phyloP scores from a whole-genome alignment of 345 rosid species.

The Brassica nigra region DNA sequence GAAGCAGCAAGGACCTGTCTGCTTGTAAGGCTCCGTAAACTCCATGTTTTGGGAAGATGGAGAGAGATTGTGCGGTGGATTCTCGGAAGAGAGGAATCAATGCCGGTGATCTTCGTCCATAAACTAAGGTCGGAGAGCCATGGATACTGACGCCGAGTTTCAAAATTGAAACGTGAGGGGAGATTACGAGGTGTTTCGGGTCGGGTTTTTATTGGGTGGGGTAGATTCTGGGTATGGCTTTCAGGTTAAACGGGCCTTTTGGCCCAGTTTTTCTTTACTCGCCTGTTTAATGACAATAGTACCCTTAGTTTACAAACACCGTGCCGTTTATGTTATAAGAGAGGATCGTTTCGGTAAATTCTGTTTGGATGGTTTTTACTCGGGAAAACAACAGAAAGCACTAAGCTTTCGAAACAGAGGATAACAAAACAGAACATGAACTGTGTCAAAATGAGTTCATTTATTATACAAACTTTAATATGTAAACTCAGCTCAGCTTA shows the following conservation, averaged over 20 bases:
- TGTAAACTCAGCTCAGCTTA: too few relatives aligned
- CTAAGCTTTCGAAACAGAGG: too few relatives aligned
- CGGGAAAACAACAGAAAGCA: neutral
- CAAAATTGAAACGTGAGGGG: slow-evolving; percentile 30
- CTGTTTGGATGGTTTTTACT: neutral
- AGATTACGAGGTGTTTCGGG: neutral
- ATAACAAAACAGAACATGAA: neutral
- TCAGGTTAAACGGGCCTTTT: neutral
- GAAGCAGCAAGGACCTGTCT: slow-evolving; percentile 85
- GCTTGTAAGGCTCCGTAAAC: slow-evolving; percentile 87
- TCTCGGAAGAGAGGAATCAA: neutral
- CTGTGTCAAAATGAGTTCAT: too few relatives aligned
- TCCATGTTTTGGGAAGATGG: slow-evolving; percentile 51
- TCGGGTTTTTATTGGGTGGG: slow-evolving; percentile 25
- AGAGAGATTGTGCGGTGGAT: neutral
- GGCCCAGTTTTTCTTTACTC: slow-evolving; percentile 6
- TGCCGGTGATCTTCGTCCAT: slow-evolving; percentile 11
- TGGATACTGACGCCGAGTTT: slow-evolving; percentile 23
- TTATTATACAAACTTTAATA: too few relatives aligned
- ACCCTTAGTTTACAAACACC: neutral
- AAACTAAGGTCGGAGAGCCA: slow-evolving; percentile 24
- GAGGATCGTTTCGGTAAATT: neutral
- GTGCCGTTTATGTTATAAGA: neutral
- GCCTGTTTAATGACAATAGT: neutral
- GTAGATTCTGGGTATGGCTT: neutral